These are phyloP conservation scores for Rheum nobile DNA, from an alignment of 148 eudicot genomes.

Conservation along the genomic window DNA sequence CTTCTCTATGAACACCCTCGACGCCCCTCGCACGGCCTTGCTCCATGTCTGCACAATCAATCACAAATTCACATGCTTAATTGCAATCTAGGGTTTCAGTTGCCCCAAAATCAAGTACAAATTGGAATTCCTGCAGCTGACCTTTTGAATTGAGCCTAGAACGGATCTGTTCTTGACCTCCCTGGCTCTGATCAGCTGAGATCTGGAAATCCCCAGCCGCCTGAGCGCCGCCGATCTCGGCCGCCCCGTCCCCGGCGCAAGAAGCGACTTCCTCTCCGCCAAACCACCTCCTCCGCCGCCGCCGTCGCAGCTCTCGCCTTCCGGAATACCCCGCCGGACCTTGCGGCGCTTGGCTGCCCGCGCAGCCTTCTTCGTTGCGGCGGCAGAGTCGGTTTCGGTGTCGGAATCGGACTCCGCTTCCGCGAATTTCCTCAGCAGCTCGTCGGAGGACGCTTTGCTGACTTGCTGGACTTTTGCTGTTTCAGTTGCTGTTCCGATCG, in stretches of 20 bases:
- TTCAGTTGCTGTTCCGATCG: not conserved
- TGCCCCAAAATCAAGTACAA: not conserved
- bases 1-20: constrained; percentile 74
- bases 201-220: constrained; percentile 34
- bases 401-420: constrained; percentile 33
- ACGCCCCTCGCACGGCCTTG: constrained; percentile 67
- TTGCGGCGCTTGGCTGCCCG: constrained; percentile 24
- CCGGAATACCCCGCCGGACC: not conserved
- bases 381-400: not conserved
- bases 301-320: constrained; percentile 7
- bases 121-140: not conserved
- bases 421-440: constrained; percentile 66
- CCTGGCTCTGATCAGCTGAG: constrained; percentile 19
- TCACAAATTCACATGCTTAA: not conserved
- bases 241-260: constrained; percentile 16
- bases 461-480: constrained; percentile 45
- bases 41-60: constrained; percentile 62
- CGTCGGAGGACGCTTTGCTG: constrained; percentile 67
- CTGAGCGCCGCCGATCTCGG: constrained; percentile 21
- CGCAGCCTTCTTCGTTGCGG: constrained; percentile 17
- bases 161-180: constrained; percentile 36
- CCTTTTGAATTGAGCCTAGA: constrained; percentile 58
- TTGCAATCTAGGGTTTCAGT: not conserved
- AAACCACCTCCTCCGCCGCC: constrained; percentile 2
- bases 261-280: constrained; percentile 45